Evolutionary conservation across 352 stramenopile genomes (phyloP).

Genomic region (Pythium angustatum): DNA sequence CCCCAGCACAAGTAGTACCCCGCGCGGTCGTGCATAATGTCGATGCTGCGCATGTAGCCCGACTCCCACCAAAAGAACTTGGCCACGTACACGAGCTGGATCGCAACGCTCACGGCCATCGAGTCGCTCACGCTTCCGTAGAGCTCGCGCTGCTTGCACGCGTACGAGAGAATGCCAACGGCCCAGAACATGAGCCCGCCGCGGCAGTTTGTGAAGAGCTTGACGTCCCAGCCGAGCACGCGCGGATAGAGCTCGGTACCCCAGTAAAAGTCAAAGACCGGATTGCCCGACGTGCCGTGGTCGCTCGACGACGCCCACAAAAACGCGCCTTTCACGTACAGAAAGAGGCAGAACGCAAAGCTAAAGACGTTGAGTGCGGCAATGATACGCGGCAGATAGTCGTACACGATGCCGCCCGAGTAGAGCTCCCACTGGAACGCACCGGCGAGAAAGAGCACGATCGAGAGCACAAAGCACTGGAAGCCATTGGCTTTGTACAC

Average conservation of each 20-base stretch:
- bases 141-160: conserved; percentile 85
- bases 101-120: conserved; percentile 82
- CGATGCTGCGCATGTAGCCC: conserved; percentile 97
- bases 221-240: conserved; percentile 92
- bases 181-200: conserved; percentile 98
- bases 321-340: conserved; percentile 92
- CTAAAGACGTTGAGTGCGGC: conserved; percentile 95
- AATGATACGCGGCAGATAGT: conserved; percentile 86
- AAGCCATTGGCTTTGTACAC: conserved; percentile 95
- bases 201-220: conserved; percentile 98
- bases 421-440: conserved; percentile 57
- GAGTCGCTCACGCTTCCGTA: conserved; percentile 83
- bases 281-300: conserved; percentile 89
- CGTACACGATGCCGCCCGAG: conserved; percentile 81
- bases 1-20: conserved; percentile 97
- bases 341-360: conserved; percentile 89
- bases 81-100: conserved; percentile 94
- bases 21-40: conserved; percentile 95
- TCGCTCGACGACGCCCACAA: conserved; percentile 89
- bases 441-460: conserved; percentile 72
- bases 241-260: conserved; percentile 97
- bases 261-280: conserved; percentile 97
- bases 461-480: conserved; percentile 86
- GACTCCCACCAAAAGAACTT: conserved; percentile 98
- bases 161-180: conserved; percentile 89